Evolutionary conservation across 495 filamentous ascomycete genomes (phyloP).

Genomic region (Podospora tetraspora): DNA sequence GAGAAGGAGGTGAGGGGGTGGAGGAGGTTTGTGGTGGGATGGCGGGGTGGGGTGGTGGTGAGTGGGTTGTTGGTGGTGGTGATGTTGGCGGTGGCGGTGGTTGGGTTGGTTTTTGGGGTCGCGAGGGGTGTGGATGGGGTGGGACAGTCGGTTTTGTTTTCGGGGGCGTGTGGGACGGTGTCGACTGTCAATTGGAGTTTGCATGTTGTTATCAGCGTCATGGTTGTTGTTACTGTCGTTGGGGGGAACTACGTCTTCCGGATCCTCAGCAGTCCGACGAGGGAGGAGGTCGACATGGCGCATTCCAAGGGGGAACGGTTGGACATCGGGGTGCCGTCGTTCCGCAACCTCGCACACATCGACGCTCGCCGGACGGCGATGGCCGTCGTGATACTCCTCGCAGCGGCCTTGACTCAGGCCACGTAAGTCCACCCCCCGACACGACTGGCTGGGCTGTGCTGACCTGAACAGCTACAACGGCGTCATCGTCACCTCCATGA

Average conservation of each 20-base stretch:
- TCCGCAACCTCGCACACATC: conserved; percentile 44
- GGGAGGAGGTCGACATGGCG: conserved; percentile 45
- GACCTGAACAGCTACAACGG: conserved; percentile 40
- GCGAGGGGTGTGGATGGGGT: conserved; percentile 24
- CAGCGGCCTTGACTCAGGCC: conserved; percentile 38
- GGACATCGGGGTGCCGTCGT: conserved; percentile 49
- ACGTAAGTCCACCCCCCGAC: conserved; percentile 28
- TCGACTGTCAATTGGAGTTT: conserved; percentile 32
- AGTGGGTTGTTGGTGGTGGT: conserved; percentile 33
- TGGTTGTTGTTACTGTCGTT: conserved; percentile 34
- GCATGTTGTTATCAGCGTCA: conserved; percentile 35
- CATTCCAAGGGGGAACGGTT: conserved; percentile 45
- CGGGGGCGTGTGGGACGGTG: conserved; percentile 33
- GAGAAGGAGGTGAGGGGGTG: conserved; percentile 1
- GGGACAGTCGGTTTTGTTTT: conserved; percentile 32
- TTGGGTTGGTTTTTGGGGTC: conserved; percentile 36
- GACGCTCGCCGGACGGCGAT: conserved; percentile 32
- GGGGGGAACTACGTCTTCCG: conserved; percentile 48
- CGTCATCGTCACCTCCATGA: conserved; percentile 37
- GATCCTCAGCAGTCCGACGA: conserved; percentile 47
- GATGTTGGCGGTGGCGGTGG: conserved; percentile 36
- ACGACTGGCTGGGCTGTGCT: neutral
- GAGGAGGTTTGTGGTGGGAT: conserved; percentile 28
- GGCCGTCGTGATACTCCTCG: conserved; percentile 33
- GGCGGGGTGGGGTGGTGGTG: conserved; percentile 39